phyloP scores from a whole-genome alignment of 257 asterid genomes.

The Ehretia macrophylla region DNA sequence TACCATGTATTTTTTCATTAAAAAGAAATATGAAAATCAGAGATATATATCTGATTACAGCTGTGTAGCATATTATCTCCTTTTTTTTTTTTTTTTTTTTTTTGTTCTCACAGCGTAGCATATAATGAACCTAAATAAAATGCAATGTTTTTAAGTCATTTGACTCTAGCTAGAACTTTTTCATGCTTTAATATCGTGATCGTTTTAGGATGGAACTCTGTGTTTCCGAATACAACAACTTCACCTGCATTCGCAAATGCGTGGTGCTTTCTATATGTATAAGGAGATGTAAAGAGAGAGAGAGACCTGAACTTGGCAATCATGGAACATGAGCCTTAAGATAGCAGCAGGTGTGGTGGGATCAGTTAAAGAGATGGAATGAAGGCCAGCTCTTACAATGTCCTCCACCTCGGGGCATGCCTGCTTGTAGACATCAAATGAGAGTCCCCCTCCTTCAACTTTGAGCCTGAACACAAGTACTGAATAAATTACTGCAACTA shows the following conservation, averaged over 20 bases:
- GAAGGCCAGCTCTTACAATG: conserved; percentile 31
- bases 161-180: too few relatives aligned
- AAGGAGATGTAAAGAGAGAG: neutral
- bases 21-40: too few relatives aligned
- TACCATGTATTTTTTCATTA: too few relatives aligned
- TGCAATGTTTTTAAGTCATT: too few relatives aligned
- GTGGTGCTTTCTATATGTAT: neutral
- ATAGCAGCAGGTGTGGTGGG: conserved; percentile 47
- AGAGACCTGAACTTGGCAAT: conserved; percentile 60
- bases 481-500: neutral
- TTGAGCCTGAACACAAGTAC: conserved; percentile 9
- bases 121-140: too few relatives aligned
- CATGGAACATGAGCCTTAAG: conserved; percentile 60
- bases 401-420: conserved; percentile 41
- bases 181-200: too few relatives aligned
- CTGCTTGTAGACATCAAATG: conserved; percentile 23
- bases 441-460: conserved; percentile 13
- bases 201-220: too few relatives aligned
- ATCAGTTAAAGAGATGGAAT: conserved; percentile 28
- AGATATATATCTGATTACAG: too few relatives aligned
- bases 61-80: too few relatives aligned
- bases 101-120: too few relatives aligned
- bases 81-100: too few relatives aligned
- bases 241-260: neutral
- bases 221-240: too few relatives aligned